Conservation (phyloP, 2,329 filamentous ascomycete species). For the Dactylellina parvicollis region DNA sequence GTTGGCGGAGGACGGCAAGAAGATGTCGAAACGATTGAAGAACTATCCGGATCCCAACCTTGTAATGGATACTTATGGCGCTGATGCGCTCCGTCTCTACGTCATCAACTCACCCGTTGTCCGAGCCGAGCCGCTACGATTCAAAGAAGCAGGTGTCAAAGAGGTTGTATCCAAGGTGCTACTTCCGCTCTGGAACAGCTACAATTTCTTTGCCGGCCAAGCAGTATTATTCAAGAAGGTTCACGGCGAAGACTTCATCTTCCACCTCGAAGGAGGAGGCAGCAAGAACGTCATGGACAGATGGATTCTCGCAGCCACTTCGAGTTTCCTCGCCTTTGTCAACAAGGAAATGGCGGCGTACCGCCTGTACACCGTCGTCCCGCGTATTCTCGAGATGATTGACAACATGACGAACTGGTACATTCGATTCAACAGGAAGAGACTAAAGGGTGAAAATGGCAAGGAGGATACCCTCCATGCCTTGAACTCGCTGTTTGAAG, state of each 20-base stretch:
- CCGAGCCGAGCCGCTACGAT: conserved; percentile 85
- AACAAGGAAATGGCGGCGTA: conserved; percentile 90
- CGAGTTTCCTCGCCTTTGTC: conserved; percentile 89
- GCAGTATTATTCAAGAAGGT: conserved; percentile 87
- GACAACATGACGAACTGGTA: conserved; percentile 99
- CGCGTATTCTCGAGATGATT: conserved; percentile 81
- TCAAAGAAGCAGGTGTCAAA: conserved; percentile 92
- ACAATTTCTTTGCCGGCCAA: conserved; percentile 94
- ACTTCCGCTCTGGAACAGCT: conserved; percentile 93
- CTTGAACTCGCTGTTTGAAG: conserved; percentile 92
- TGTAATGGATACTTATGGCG: conserved; percentile 87
- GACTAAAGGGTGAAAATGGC: conserved; percentile 89
- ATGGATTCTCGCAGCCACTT: conserved; percentile 92
- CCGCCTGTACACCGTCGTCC: conserved; percentile 89
- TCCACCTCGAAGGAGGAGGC: conserved; percentile 78
- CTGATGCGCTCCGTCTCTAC: conserved; percentile 91
- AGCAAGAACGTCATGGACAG: conserved; percentile 94
- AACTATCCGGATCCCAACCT: conserved; percentile 90
- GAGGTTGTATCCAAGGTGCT: conserved; percentile 93
- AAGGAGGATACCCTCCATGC: conserved; percentile 87
- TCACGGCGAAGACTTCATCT: conserved; percentile 77
- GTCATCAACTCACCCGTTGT: conserved; percentile 97
- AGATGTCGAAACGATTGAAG: conserved; percentile 97
- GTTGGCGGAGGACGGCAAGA: conserved; percentile 92
- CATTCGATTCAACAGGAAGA: conserved; percentile 90